phyloP scores from a whole-genome alignment of 2,329 filamentous ascomycete genomes.

The Monilinia vaccinii-corymbosi region DNA sequence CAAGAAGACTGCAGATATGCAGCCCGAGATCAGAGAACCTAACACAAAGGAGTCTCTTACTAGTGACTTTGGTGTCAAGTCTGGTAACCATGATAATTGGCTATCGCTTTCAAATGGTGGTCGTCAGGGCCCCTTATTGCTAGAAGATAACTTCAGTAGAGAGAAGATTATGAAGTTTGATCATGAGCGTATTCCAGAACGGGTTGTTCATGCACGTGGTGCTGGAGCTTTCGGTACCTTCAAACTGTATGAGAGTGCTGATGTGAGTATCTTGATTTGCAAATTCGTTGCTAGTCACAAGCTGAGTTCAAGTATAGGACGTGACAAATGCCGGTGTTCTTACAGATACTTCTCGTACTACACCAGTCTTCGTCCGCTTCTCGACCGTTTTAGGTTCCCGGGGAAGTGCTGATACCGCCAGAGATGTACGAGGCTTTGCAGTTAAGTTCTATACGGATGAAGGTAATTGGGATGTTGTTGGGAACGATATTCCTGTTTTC shows the following conservation, averaged over 20 bases:
- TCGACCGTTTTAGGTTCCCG: slow-evolving; percentile 69
- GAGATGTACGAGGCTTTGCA: slow-evolving; percentile 76
- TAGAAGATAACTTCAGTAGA: slow-evolving; percentile 64
- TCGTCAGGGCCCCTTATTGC: slow-evolving; percentile 53
- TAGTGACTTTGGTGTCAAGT: slow-evolving; percentile 67
- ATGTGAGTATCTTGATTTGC: slow-evolving; percentile 24
- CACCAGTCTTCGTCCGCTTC: slow-evolving; percentile 63
- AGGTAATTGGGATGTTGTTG: slow-evolving; percentile 67
- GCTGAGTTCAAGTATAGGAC: neutral
- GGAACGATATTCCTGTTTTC: slow-evolving; percentile 68
- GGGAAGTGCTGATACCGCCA: slow-evolving; percentile 70
- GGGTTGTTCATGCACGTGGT: slow-evolving; percentile 57
- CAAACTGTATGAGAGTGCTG: slow-evolving; percentile 52
- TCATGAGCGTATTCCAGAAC: slow-evolving; percentile 59
- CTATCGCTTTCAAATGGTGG: slow-evolving; percentile 54
- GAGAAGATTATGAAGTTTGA: slow-evolving; percentile 75
- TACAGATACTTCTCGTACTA: slow-evolving; percentile 58
- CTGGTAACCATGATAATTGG: slow-evolving; percentile 70
- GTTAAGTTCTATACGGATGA: slow-evolving; percentile 71
- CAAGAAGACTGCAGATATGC: slow-evolving; percentile 24
- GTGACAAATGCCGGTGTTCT: slow-evolving; percentile 55
- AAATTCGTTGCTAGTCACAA: neutral
- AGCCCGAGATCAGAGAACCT: slow-evolving; percentile 45
- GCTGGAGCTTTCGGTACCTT: slow-evolving; percentile 58
- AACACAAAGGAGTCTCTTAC: slow-evolving; percentile 54